These are phyloP conservation scores for Eucalyptus pauciflora DNA, from an alignment of 345 rosid genomes.

Conservation along the genomic window DNA sequence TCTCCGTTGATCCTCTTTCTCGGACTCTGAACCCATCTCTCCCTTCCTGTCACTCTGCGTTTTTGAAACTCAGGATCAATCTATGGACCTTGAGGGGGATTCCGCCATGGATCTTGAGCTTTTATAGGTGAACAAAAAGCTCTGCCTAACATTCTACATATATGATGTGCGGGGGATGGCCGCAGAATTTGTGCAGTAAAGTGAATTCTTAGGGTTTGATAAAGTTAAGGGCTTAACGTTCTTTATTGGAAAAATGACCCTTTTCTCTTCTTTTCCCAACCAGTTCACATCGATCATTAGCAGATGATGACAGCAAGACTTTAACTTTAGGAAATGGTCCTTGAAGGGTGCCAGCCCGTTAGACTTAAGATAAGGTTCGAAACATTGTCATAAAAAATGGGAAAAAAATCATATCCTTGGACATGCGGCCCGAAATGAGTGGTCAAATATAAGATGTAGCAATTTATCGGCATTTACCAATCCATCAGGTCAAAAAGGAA, in stretches of 20 bases:
- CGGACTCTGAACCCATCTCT: not conserved
- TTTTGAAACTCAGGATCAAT: not conserved
- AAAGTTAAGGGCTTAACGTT: not conserved
- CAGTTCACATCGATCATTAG: not conserved
- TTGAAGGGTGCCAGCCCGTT: not conserved
- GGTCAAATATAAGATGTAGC: not conserved
- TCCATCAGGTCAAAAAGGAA: not conserved
- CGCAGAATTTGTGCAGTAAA: not conserved
- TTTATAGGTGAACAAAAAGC: not conserved
- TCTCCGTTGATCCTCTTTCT: not conserved
- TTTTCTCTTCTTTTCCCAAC: not conserved
- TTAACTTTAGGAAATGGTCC: not conserved
- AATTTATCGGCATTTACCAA: not conserved
- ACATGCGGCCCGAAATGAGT: not conserved
- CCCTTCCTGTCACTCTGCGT: not conserved
- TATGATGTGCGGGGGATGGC: not conserved
- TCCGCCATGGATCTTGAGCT: not conserved
- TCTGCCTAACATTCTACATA: not conserved
- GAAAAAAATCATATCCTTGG: not conserved
- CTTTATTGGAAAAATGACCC: not conserved
- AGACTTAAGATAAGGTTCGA: not conserved
- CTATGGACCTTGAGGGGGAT: not conserved
- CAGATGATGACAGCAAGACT: not conserved
- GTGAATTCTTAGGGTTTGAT: not conserved
- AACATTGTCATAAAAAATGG: not conserved